Base-by-base conservation (phyloP, 257 asterid species). In the Ballota nigra region DNA sequence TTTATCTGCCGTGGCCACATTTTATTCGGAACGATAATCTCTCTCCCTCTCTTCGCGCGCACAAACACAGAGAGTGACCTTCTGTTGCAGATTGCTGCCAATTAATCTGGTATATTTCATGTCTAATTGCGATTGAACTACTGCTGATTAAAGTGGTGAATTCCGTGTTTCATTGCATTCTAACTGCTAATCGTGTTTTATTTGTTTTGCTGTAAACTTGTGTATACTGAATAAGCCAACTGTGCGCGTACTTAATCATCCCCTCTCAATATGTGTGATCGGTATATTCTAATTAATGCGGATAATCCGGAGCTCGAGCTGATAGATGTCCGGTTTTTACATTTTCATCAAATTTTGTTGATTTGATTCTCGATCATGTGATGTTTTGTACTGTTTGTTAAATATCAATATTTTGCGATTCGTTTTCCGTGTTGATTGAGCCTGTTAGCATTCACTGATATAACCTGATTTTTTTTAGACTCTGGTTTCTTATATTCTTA, bases 101-200 rank as follows among this genome's bases (percentile, higher is more conserved):
- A 33, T 77, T 45, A 6, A 8, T 43, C 53, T 41, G 81, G 77
- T 77, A 41, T 58, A 33, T 66, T 71, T 31, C 24, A 19, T 15
- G 33, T 49, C 34, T 13, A 62, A 66, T 16, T 66, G 43, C 24
- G 34, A 15, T 40, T 58, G 23, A 38, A 6, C 38, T 12, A 16
- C 57, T 18, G 71, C 40, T 10, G 71, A 61, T 75, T 40, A 28
- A 10, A 34, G 61, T 20, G 71, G 60, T 62, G 55, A 69, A 24
- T 53, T 69, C 33, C 19, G 9, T 3, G 66, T 7, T 19, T 19
- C 55, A 22, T 28, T 75, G 47, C 31, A 20, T 15, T 65, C 57
- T 61, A 49, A 26, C 8, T 41, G 51, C 61, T 8, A 62, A 41
- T 4, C 36, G 36, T 58, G n/a, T 5, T 34, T 20, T 13, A 10